Base-by-base conservation (phyloP, 495 filamentous ascomycete species). In the Podospora tetraspora region DNA sequence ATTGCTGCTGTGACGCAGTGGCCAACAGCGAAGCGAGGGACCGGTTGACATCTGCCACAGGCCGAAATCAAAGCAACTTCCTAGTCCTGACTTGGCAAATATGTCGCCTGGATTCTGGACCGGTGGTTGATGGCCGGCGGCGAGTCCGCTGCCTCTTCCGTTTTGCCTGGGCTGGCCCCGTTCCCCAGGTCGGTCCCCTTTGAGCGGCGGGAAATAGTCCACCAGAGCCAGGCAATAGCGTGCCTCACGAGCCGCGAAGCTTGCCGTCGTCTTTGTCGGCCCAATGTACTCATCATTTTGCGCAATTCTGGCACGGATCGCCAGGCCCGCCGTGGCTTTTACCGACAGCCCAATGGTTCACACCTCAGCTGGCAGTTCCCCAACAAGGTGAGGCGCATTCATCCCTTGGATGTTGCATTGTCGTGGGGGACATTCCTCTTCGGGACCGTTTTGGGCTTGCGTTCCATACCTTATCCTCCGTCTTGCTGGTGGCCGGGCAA, bases 31-130 rank as follows among this genome's bases (percentile, higher is more conserved):
- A 61, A 66, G 30, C 57, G 65, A 66, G 65, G 19, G 34, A 61
- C 32, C 57, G 57, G 57, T 66, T 58, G 57, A 61, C 57, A 66
- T 59, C 21, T 30, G 65, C 34, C 30, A 66, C 58, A 66, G 58
- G 65, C 58, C 61, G 58, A 30, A 66, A 66, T 66, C 57, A 61
- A 60, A 61, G 64, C 64, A 57, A 58, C 57, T 56, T 61, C n/a
- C 64, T 21, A 37, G 27, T 29, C 10, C 30, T 66, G 23, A 12
- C 65, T 61, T 61, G 65, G 65, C 65, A 32, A 64, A 61, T 66
- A 29, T 43, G 57, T 30, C n/a, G n/a, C n/a, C 58, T 59, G 5
- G 43, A 52, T 19, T n/a, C 32, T 13, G 32, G 30, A 43, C 64
- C 61, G 62, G 43, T 30, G 21, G 21, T 22, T 29, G 32, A 16